Evolutionary conservation across 2,329 filamentous ascomycete genomes (phyloP).

Genomic region (Fusarium gaditjirri): DNA sequence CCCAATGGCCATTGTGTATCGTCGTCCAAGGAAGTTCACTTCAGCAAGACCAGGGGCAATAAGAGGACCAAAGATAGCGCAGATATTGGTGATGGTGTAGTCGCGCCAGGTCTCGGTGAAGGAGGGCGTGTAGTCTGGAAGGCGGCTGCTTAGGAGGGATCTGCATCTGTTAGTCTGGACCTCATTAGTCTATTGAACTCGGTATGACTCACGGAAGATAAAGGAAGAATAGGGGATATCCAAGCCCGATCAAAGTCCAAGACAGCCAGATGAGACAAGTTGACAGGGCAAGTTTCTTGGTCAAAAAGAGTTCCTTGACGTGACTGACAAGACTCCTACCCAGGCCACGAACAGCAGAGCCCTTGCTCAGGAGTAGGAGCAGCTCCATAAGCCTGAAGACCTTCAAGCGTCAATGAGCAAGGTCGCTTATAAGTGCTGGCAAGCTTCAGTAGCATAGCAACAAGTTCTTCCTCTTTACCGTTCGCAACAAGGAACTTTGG

Average conservation of each 20-base stretch:
- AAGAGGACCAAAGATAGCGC: neutral
- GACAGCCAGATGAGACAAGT: neutral
- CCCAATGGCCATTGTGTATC: neutral
- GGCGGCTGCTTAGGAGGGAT: neutral
- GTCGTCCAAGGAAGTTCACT: neutral
- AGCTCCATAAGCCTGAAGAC: neutral
- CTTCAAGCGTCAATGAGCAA: neutral
- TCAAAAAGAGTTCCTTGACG: neutral
- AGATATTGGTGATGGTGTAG: neutral
- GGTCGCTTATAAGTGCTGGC: neutral
- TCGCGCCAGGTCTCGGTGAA: neutral
- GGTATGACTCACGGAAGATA: conserved; percentile 66
- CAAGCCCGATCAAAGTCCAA: conserved; percentile 69
- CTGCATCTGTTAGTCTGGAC: neutral
- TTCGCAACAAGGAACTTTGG: neutral
- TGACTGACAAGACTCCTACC: neutral
- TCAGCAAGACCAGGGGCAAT: neutral
- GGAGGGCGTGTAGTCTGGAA: neutral
- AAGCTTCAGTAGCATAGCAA: neutral
- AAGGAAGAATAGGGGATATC: conserved; percentile 79
- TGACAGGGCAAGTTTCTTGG: neutral
- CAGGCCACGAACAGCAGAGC: neutral
- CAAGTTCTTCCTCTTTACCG: neutral
- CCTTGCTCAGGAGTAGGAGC: neutral
- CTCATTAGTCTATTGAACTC: accelerated